A percentile compares a stretch with the other conserved stretches of the same genome.
Evolutionary conservation across 225 moss, liverwort and hornwort species (phyloP).

Genomic region (Rhytidiadelphus loreus): DNA sequence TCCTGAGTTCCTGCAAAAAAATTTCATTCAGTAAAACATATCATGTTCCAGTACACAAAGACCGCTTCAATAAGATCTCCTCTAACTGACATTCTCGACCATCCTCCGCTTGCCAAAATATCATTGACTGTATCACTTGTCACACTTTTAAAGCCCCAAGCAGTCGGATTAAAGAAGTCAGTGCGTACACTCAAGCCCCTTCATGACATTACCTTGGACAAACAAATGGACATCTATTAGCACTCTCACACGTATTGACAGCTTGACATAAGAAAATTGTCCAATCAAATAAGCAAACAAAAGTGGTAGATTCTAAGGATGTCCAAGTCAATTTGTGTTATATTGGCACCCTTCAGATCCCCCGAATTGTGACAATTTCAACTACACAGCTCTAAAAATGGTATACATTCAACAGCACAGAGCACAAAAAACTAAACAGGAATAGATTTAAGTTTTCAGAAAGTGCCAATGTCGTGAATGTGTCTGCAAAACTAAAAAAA

Average conservation of each 20-base stretch:
- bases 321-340: background rate
- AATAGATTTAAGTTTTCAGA: background rate
- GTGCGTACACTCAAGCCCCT: background rate
- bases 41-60: background rate
- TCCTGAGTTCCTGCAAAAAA: background rate
- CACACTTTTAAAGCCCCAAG: background rate
- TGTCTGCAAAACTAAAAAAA: background rate
- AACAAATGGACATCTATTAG: background rate
- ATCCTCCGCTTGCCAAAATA: background rate
- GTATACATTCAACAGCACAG: too few species aligned
- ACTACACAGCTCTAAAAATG: background rate
- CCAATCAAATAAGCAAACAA: too few species aligned
- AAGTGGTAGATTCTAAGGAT: background rate
- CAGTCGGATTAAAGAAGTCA: background rate
- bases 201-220: background rate
- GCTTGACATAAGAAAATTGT: background rate
- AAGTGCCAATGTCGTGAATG: background rate
- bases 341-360: background rate
- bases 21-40: background rate
- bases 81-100: background rate
- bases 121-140: background rate
- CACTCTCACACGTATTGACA: background rate
- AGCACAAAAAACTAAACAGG: background rate
- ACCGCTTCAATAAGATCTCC: background rate
- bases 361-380: background rate